A percentile compares a stretch with the other conserved stretches of the same genome.
Conservation (phyloP, 352 stramenopile genomes). For the Globisporangium cystogenes region DNA sequence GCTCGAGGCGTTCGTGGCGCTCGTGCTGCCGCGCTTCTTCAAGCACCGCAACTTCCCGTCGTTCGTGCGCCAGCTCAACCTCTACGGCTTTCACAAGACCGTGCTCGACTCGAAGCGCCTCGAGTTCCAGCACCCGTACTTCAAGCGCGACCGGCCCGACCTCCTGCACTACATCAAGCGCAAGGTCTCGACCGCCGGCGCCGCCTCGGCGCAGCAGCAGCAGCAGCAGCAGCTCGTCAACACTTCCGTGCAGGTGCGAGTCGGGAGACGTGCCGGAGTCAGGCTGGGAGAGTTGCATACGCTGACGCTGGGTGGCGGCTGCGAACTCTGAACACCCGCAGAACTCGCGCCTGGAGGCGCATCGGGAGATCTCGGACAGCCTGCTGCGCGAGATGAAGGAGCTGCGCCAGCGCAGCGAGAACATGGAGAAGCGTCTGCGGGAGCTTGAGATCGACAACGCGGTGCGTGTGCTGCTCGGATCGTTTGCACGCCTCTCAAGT, state of each 20-base stretch:
- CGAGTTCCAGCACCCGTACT: conserved; percentile 93
- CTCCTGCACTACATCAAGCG: conserved; percentile 87
- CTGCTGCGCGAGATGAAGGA: conserved; percentile 83
- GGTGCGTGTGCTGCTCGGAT: conserved; percentile 26
- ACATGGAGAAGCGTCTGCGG: conserved; percentile 83
- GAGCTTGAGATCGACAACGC: conserved; percentile 86
- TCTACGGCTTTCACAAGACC: conserved; percentile 93
- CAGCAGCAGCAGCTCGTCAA: conserved; percentile 39
- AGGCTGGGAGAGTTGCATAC: too few species aligned
- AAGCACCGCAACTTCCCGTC: conserved; percentile 93
- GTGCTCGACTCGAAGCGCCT: conserved; percentile 89
- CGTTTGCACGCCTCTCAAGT: too few species aligned
- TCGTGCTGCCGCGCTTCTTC: conserved; percentile 88
- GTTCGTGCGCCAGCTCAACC: conserved; percentile 93
- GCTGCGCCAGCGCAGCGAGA: conserved; percentile 71
- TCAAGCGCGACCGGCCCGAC: conserved; percentile 82
- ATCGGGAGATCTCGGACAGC: conserved; percentile 75
- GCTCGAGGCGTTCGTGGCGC: conserved; percentile 72
- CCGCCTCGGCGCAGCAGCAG: conserved; percentile 20
- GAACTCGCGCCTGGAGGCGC: conserved; percentile 63
- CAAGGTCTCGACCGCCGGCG: conserved; percentile 69
- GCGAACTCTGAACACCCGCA: conserved; percentile 9
- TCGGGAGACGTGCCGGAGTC: too few species aligned
- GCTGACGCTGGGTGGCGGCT: too few species aligned
- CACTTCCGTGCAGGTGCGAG: conserved; percentile 44